Base-by-base conservation (phyloP, 164 flowering plant species). In the Malania oleifera region DNA sequence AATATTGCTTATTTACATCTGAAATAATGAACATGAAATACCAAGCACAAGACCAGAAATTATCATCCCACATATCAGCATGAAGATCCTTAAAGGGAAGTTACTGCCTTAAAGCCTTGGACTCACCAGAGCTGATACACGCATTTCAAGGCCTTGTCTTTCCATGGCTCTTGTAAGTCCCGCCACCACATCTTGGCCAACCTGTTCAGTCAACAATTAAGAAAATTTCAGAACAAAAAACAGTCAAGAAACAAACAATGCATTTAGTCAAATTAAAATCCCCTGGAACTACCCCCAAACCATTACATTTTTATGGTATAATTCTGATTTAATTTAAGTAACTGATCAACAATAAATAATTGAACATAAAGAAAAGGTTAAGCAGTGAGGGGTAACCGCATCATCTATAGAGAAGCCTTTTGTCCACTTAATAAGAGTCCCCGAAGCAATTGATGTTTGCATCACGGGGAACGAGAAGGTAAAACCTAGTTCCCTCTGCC, bases 401-500 rank as follows among this genome's bases (percentile, higher is more conserved):
- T 77, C 84, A 13, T 74, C 77, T 28, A 80, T 73, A 17, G 47
- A 35, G 73, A 75, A 80, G 37, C 82, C 82, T 64, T 80, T 80
- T 22, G 84, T 73, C 84, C 84, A 80, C 62, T 57, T 69, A 28
- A 80, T 63, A 15, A 80, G 69, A 4, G 65, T 66, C 41, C 84
- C 82, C 13, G 80, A 70, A n/a, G 62, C 46, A 22, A 80, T 64
- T 41, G 82, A 77, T 45, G 69, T 35, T 70, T 80, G 84, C 68
- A 17, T 69, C n/a, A 80, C 81, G 5, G 80, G 84, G 45, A 77
- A 80, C 18, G 84, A 80, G 65, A 80, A 80, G 60, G 84, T 80
- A 60, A 80, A 80, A 50, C 82, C 84, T 9, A 80, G 57, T 28
- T 80, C 84, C 61, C 84, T 72, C 43, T 72, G 60, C 41, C 67